These are phyloP conservation scores for Gonium pectorale DNA, from an alignment of 139 green algal genomes.

Conservation along the genomic window DNA sequence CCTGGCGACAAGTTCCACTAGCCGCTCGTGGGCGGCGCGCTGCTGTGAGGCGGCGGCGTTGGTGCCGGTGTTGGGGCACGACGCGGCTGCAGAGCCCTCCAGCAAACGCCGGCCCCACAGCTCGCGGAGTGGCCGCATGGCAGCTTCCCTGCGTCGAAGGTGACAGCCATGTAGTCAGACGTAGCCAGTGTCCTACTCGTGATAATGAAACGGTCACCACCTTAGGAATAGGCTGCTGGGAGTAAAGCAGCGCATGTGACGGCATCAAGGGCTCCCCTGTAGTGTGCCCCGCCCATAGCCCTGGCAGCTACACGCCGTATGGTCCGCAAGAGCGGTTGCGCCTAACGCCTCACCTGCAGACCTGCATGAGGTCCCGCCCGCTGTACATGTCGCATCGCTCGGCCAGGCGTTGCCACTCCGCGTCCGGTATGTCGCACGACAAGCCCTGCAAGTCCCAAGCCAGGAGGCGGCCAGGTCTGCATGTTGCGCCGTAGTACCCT, in stretches of 20 bases:
- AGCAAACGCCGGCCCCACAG: slow-evolving; percentile 58
- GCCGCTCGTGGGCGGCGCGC: slow-evolving; percentile 35
- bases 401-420: slow-evolving; percentile 48
- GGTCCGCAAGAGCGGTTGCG: no score
- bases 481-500: no score
- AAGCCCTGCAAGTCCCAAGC: no score
- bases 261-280: no score
- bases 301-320: no score
- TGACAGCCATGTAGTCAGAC: no score
- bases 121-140: slow-evolving; percentile 66
- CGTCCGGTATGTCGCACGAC: slow-evolving; percentile 31
- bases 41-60: background rate
- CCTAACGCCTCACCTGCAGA: slow-evolving; percentile 62
- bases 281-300: no score
- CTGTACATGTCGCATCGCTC: slow-evolving; percentile 52
- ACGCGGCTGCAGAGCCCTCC: background rate
- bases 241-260: no score
- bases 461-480: no score
- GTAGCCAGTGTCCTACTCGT: no score
- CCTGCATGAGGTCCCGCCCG: slow-evolving; percentile 59
- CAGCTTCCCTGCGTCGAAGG: slow-evolving; percentile 56
- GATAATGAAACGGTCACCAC: no score
- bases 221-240: no score
- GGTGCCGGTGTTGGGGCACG: background rate
- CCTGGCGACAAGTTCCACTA: slow-evolving; percentile 37